phyloP scores from a whole-genome alignment of 192 early-diverging fungal genomes.

The Gonapodya prolifera region DNA sequence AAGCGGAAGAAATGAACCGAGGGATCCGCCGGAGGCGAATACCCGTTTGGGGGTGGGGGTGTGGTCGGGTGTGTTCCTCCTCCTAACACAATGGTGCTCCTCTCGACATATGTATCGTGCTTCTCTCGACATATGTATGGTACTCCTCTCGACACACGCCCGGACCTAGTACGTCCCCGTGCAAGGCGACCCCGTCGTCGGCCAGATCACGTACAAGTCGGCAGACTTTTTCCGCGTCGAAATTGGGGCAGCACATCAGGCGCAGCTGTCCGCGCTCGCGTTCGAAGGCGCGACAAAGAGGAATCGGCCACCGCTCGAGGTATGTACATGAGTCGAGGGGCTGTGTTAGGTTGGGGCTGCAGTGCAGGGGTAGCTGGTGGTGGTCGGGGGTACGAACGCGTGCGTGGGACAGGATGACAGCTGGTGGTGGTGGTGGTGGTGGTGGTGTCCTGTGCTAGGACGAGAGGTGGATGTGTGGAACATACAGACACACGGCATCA shows the following conservation, averaged over 20 bases:
- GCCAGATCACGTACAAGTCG: conserved; percentile 51
- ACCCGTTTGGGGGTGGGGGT: neutral
- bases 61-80: neutral
- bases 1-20: no score
- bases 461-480: no score
- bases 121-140: neutral
- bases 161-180: conserved; percentile 67
- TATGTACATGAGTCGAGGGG: no score
- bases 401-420: no score
- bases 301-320: conserved; percentile 70
- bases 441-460: no score
- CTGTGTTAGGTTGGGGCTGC: no score
- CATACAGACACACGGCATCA: no score
- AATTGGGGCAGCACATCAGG: conserved; percentile 83
- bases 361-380: no score
- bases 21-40: no score
- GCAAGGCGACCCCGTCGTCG: conserved; percentile 76
- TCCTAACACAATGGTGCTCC: neutral
- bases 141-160: neutral
- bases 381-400: no score
- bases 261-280: conserved; percentile 60
- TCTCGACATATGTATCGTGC: neutral
- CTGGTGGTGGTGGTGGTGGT: no score
- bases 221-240: conserved; percentile 80
- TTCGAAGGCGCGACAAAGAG: conserved; percentile 92